Base-by-base conservation (phyloP, 345 rosid species). In the Sonneratia caseolaris region DNA sequence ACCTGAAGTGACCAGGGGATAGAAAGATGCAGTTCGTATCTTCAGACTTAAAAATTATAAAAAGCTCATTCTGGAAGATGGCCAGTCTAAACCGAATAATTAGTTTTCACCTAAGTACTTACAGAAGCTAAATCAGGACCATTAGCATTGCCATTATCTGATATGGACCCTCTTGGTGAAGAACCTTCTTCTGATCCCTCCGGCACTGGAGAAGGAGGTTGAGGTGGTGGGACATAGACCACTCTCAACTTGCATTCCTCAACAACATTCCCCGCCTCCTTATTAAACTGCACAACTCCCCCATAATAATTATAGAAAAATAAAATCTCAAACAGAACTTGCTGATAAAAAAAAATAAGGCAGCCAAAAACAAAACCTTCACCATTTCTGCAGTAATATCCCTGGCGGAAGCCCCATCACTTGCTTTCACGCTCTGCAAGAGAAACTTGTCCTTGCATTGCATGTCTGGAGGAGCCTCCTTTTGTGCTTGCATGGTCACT, bases 401-500 rank as follows among this genome's bases (percentile, higher is more conserved):
- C 84, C 79, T 90, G 7, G 84, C 73, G 2, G 84, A 32, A 37
- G 68, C 76, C 70, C 87, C 91, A 51, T 86, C 91, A 37, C 72
- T 72, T 1, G 76, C 70, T 71, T 81, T 88, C 19, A 88, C 96
- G 75, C 93, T 85, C 85, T 90, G 96, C 68, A 90, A 87, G 66
- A 90, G 91, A 70, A 90, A 90, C 78, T 90, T 90, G 74, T 90
- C 96, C 84, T 83, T 86, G 85, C 93, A 90, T 75, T 85, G 91
- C 93, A 86, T 83, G 68, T 90, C 96, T 7, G 77, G 37, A 80
- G 93, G 96, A 64, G 88, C 84, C 77, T 90, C 93, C 79, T 86
- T 90, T 71, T 88, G 91, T 0, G 93, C 93, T 86, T 90, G 96
- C 96, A 90, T 90, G 13, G 96, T 90, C 64, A 90, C 96, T 71